Evolutionary conservation across 306 rosid species (phyloP).

Genomic region (Vigna radiata): DNA sequence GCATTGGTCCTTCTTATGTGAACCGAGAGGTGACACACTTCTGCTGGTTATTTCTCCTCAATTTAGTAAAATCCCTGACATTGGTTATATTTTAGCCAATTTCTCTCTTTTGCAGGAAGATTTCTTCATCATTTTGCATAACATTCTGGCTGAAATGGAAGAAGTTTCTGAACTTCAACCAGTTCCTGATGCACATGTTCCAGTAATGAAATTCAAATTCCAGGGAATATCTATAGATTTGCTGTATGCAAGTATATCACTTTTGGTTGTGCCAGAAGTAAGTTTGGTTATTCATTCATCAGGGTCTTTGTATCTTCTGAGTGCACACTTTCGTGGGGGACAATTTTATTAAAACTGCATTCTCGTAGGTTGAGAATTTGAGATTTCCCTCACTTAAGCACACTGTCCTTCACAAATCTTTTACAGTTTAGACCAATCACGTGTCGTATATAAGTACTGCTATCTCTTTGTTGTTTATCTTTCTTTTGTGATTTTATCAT

Average conservation of each 20-base stretch:
- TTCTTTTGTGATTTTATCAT: conserved; percentile 12
- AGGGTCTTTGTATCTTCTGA: conserved; percentile 34
- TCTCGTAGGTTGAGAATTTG: conserved; percentile 15
- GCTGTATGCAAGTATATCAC: conserved; percentile 90
- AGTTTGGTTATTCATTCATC: conserved; percentile 50
- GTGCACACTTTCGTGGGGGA: conserved; percentile 16
- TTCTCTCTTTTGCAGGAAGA: conserved; percentile 72
- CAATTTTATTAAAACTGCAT: conserved; percentile 23
- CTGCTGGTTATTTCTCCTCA: conserved; percentile 36
- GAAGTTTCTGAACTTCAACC: conserved; percentile 95
- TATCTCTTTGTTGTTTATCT: conserved; percentile 18
- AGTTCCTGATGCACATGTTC: conserved; percentile 94
- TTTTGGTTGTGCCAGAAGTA: conserved; percentile 92
- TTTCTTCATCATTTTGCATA: conserved; percentile 79
- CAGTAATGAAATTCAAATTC: conserved; percentile 96
- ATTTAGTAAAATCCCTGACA: conserved; percentile 12
- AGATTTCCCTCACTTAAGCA: conserved; percentile 27
- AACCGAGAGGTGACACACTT: conserved; percentile 72
- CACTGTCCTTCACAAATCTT: conserved; percentile 19
- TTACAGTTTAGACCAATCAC: conserved; percentile 7
- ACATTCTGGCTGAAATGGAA: conserved; percentile 78
- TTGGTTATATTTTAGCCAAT: conserved; percentile 42
- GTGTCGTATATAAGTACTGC: conserved; percentile 1
- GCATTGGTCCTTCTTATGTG: conserved; percentile 93
- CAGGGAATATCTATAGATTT: conserved; percentile 91